These are phyloP conservation scores for Orbilia quercus DNA, from an alignment of 2,329 filamentous ascomycete species.

Conservation along the genomic window DNA sequence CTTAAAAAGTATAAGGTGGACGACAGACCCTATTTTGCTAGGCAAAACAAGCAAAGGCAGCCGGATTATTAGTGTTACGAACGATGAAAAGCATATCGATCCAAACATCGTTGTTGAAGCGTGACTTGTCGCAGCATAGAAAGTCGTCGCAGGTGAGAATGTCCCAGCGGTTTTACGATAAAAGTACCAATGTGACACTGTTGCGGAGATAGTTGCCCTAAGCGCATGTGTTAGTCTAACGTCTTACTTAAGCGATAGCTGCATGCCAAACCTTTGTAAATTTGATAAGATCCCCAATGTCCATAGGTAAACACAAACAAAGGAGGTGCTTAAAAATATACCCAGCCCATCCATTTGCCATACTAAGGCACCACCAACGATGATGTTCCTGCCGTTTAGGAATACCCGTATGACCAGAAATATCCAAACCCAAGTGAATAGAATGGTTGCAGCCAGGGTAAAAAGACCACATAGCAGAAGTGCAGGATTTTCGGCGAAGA, in stretches of 20 bases:
- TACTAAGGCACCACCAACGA: constrained; percentile 61
- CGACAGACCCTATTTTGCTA: constrained; percentile 72
- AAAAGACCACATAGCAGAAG: constrained; percentile 85
- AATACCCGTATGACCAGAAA: constrained; percentile 97
- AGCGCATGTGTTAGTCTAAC: background rate
- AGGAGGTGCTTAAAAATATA: constrained; percentile 95
- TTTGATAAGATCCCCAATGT: constrained; percentile 87
- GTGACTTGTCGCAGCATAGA: constrained; percentile 83
- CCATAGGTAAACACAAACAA: constrained; percentile 95
- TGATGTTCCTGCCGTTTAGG: constrained; percentile 83
- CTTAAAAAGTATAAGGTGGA: constrained; percentile 76
- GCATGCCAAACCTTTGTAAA: constrained; percentile 71
- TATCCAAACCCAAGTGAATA: constrained; percentile 96
- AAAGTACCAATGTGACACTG: constrained; percentile 99
- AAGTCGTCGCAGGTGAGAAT: constrained; percentile 81
- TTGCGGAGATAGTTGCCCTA: constrained; percentile 87
- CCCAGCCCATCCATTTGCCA: constrained; percentile 74
- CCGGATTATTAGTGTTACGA: constrained; percentile 82
- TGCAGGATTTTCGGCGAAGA: constrained; percentile 84
- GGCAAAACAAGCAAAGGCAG: constrained; percentile 87
- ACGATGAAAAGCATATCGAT: constrained; percentile 87
- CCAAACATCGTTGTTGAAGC: constrained; percentile 88
- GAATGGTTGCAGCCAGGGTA: constrained; percentile 78
- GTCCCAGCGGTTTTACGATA: constrained; percentile 85
- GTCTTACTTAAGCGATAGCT: background rate